A percentile compares a stretch with the other conserved stretches of the same genome.
These are phyloP conservation scores for Boletus insuetus DNA, from an alignment of 768 basidiomycete species.

Conservation along the genomic window DNA sequence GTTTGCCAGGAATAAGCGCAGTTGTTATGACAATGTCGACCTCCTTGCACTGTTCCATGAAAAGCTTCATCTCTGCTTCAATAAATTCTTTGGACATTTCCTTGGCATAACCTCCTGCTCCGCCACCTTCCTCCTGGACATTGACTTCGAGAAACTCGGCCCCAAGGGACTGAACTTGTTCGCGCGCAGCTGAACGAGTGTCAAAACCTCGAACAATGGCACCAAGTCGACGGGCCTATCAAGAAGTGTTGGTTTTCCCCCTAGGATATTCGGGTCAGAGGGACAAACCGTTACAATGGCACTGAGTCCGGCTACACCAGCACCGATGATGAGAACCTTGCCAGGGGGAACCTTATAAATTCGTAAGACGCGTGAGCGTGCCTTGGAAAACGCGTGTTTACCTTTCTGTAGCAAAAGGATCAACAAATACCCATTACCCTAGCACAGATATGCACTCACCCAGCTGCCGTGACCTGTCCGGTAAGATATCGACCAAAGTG, in stretches of 20 bases:
- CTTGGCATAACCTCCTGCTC: conserved; percentile 84
- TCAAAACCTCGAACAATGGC: conserved; percentile 90
- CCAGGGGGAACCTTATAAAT: conserved; percentile 70
- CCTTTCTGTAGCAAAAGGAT: conserved; percentile 38
- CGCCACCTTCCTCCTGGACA: conserved; percentile 78
- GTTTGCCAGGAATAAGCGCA: conserved; percentile 82
- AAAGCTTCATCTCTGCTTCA: conserved; percentile 84
- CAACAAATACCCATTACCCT: conserved; percentile 4
- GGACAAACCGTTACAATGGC: conserved; percentile 74
- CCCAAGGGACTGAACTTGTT: conserved; percentile 87
- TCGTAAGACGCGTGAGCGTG: conserved; percentile 17
- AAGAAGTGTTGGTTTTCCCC: background rate
- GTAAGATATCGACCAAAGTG: conserved; percentile 88
- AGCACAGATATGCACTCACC: conserved; percentile 46
- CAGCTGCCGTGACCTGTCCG: conserved; percentile 89
- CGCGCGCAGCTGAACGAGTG: conserved; percentile 78
- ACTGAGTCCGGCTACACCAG: conserved; percentile 85
- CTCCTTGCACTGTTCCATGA: conserved; percentile 84
- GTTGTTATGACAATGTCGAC: conserved; percentile 90
- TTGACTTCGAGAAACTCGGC: conserved; percentile 87
- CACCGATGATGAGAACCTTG: conserved; percentile 85
- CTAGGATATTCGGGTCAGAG: background rate
- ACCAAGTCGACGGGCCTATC: conserved; percentile 74
- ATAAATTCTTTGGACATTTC: conserved; percentile 90
- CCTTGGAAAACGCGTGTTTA: conserved; percentile 14